Evolutionary conservation across 192 early-diverging fungal genomes (phyloP).

Genomic region (Coemansia erecta): DNA sequence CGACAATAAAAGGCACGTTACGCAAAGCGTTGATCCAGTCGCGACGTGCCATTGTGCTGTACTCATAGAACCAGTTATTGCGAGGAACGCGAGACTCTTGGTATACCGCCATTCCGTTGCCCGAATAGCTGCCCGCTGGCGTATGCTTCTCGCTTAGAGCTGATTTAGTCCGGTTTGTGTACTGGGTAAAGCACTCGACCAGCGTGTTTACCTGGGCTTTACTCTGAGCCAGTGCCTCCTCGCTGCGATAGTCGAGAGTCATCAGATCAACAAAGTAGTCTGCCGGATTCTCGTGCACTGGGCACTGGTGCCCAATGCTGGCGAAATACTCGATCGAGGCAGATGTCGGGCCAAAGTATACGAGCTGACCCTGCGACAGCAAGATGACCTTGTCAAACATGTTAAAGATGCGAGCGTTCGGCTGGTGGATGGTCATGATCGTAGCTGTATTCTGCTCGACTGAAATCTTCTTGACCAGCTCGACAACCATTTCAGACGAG

Average conservation of each 20-base stretch:
- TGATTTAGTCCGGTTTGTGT: not conserved
- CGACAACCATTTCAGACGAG: constrained; percentile 62
- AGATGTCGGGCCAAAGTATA: constrained; percentile 60
- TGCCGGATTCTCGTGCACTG: constrained; percentile 68
- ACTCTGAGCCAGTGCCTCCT: constrained; percentile 38
- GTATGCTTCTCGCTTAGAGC: constrained; percentile 5
- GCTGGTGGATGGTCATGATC: constrained; percentile 90
- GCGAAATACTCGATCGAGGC: constrained; percentile 53
- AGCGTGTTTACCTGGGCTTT: constrained; percentile 44
- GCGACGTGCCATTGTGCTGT: constrained; percentile 50
- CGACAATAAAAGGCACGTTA: constrained; percentile 36
- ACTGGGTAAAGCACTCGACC: constrained; percentile 27
- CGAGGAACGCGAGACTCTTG: constrained; percentile 26
- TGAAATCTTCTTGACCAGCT: constrained; percentile 63
- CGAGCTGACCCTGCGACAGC: constrained; percentile 60
- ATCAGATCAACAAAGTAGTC: constrained; percentile 69
- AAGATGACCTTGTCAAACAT: constrained; percentile 82
- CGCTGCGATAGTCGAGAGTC: constrained; percentile 55
- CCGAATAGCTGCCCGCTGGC: not conserved
- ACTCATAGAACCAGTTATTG: constrained; percentile 56
- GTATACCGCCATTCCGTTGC: constrained; percentile 8
- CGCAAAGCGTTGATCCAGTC: constrained; percentile 51
- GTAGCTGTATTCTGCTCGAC: constrained; percentile 64
- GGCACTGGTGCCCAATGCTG: constrained; percentile 60
- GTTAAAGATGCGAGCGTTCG: constrained; percentile 76